A percentile compares a stretch with the other conserved stretches of the same genome.
phyloP scores from a whole-genome alignment of 192 early-diverging fungal genomes.

The Coemansia biformis region DNA sequence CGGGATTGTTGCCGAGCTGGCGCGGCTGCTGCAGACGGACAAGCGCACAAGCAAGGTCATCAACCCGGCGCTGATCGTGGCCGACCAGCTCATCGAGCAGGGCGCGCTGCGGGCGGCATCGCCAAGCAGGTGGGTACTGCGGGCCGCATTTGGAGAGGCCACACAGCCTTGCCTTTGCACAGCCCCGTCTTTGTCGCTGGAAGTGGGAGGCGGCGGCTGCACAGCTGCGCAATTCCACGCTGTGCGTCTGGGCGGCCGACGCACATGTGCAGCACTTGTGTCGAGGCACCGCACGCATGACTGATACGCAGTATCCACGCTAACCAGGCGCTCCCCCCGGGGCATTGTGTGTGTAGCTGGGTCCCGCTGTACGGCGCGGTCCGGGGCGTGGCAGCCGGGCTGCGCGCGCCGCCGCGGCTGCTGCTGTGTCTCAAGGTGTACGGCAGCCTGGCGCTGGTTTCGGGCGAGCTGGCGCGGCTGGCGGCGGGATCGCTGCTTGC shows the following conservation, averaged over 20 bases:
- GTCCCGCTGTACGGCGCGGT: constrained; percentile 31
- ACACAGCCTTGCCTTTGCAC: no score
- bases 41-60: constrained; percentile 41
- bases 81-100: constrained; percentile 46
- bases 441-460: constrained; percentile 34
- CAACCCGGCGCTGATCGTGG: constrained; percentile 44
- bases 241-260: no score
- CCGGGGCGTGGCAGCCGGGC: constrained; percentile 36
- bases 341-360: constrained; percentile 23
- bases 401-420: constrained; percentile 34
- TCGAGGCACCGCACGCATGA: no score
- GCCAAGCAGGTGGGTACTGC: constrained; percentile 15
- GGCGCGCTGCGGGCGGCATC: constrained; percentile 33
- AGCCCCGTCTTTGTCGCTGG: no score
- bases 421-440: constrained; percentile 46
- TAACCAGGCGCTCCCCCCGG: neutral
- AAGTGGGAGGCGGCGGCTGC: no score
- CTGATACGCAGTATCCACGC: neutral
- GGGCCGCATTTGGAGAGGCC: no score
- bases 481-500: constrained; percentile 29
- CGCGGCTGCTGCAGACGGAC: constrained; percentile 41
- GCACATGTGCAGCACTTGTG: no score
- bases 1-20: constrained; percentile 37
- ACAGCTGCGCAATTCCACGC: no score
- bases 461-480: constrained; percentile 16